phyloP scores from a whole-genome alignment of 352 stramenopile species.

The Phytophthora chlamydospora region DNA sequence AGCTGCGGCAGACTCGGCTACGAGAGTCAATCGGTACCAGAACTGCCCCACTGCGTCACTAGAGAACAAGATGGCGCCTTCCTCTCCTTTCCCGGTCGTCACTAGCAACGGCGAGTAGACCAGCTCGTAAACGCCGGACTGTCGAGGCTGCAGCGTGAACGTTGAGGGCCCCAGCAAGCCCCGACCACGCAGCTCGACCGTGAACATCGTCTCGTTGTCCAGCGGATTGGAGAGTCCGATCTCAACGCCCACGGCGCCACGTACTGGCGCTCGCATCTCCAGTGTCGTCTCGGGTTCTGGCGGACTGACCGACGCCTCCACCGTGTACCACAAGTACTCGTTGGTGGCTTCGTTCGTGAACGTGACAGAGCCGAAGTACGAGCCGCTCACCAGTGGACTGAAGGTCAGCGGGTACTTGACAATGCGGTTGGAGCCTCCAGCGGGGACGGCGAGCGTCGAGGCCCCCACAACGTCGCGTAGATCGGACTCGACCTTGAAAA shows the following conservation, averaged over 20 bases:
- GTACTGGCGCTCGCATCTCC: slow-evolving; percentile 83
- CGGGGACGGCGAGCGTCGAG: slow-evolving; percentile 53
- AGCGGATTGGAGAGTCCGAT: slow-evolving; percentile 93
- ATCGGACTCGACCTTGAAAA: slow-evolving; percentile 92
- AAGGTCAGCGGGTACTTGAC: slow-evolving; percentile 88
- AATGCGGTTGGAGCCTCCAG: slow-evolving; percentile 10
- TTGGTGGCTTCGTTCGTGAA: slow-evolving; percentile 87
- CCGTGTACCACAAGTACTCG: slow-evolving; percentile 94
- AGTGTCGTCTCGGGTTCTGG: slow-evolving; percentile 82
- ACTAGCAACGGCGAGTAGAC: slow-evolving; percentile 90
- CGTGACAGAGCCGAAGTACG: slow-evolving; percentile 93
- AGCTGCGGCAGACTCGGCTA: slow-evolving; percentile 55
- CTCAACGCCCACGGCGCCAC: slow-evolving; percentile 86
- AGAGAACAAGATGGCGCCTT: slow-evolving; percentile 89
- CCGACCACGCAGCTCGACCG: slow-evolving; percentile 83
- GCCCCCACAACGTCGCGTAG: slow-evolving; percentile 88
- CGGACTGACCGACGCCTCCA: slow-evolving; percentile 86
- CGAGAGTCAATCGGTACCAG: slow-evolving; percentile 91
- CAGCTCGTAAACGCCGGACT: slow-evolving; percentile 89
- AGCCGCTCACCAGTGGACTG: slow-evolving; percentile 88
- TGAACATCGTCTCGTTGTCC: slow-evolving; percentile 82
- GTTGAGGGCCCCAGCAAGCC: slow-evolving; percentile 82
- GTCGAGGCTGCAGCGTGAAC: slow-evolving; percentile 74
- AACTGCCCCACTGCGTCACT: slow-evolving; percentile 93
- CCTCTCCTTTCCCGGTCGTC: slow-evolving; percentile 39